These are phyloP conservation scores for Calcarisporium arbuscula DNA, from an alignment of 2,329 filamentous ascomycete species.

Conservation along the genomic window DNA sequence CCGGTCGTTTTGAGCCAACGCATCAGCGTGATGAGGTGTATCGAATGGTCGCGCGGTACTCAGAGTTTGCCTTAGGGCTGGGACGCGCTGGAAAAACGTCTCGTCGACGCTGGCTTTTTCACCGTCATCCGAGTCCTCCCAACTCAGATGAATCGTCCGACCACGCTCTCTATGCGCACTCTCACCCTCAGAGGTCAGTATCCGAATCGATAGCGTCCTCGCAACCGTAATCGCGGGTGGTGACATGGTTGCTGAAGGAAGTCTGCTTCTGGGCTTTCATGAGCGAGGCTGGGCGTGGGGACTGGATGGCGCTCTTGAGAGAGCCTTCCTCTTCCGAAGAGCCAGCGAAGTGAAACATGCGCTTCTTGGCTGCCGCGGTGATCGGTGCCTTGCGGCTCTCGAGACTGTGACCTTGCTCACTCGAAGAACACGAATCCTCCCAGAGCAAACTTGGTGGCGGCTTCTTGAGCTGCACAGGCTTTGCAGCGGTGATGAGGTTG, in stretches of 20 bases:
- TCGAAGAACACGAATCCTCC: slow-evolving; percentile 75
- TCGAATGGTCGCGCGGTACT: slow-evolving; percentile 82
- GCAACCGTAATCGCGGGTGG: slow-evolving; percentile 58
- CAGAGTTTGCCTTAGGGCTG: slow-evolving; percentile 80
- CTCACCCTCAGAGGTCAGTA: slow-evolving; percentile 48
- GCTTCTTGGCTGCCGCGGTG: slow-evolving; percentile 24
- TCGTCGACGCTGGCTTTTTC: slow-evolving; percentile 78
- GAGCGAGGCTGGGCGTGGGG: slow-evolving; percentile 35
- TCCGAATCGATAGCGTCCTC: slow-evolving; percentile 28
- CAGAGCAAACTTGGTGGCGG: slow-evolving; percentile 59
- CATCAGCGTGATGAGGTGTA: slow-evolving; percentile 81
- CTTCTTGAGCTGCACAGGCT: slow-evolving; percentile 64
- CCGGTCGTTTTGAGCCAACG: slow-evolving; percentile 73
- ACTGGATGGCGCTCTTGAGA: slow-evolving; percentile 47
- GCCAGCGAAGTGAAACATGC: slow-evolving; percentile 47
- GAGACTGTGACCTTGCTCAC: slow-evolving; percentile 43
- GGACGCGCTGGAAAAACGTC: slow-evolving; percentile 80
- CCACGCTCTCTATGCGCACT: slow-evolving; percentile 78
- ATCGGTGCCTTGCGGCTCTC: slow-evolving; percentile 33
- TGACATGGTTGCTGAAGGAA: slow-evolving; percentile 73
- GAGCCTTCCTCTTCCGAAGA: slow-evolving; percentile 77
- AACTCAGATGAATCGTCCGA: slow-evolving; percentile 59
- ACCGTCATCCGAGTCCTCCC: slow-evolving; percentile 70
- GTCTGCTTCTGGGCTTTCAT: slow-evolving; percentile 58
- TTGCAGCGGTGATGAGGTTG: slow-evolving; percentile 51